phyloP scores from a whole-genome alignment of 1,139 yeast genomes.

The Suhomyces ambrosiae region DNA sequence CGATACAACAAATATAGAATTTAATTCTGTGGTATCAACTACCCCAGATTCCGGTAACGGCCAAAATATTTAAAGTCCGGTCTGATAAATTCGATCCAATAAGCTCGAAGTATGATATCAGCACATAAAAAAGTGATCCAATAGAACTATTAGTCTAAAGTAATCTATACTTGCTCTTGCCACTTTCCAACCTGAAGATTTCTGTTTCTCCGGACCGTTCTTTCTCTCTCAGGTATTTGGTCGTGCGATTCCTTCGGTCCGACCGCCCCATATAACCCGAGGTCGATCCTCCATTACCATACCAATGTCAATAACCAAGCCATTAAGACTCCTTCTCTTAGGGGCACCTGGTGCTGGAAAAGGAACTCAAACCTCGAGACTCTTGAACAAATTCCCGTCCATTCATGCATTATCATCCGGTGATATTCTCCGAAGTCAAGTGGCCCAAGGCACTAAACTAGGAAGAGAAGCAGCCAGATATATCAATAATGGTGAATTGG shows the following conservation, averaged over 20 bases:
- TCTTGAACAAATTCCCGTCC: conserved; percentile 56
- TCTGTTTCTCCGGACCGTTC: neutral
- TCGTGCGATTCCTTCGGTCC: conserved; percentile 8
- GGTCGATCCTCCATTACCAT: neutral
- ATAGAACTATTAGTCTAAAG: too few relatives aligned
- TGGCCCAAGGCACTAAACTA: conserved; percentile 53
- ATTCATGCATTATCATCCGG: conserved; percentile 74
- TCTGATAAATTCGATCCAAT: too few relatives aligned
- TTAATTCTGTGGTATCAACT: too few relatives aligned
- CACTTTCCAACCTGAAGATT: neutral
- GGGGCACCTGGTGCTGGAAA: conserved; percentile 98
- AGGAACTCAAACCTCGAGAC: conserved; percentile 78
- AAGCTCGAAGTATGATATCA: too few relatives aligned
- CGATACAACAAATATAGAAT: too few relatives aligned
- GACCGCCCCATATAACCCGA: conserved; percentile 2
- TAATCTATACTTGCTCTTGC: too few relatives aligned
- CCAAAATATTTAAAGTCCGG: too few relatives aligned
- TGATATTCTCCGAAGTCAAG: conserved; percentile 73
- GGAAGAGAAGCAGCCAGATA: conserved; percentile 61
- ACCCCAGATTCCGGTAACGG: too few relatives aligned
- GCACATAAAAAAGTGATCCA: too few relatives aligned
- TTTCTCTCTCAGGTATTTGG: neutral
- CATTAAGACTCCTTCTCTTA: conserved; percentile 67
- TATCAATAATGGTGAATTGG: conserved; percentile 64
- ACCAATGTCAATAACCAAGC: conserved; percentile 23